Conservation (phyloP, 2,329 filamentous ascomycete species). For the Calonectria ilicicola region DNA sequence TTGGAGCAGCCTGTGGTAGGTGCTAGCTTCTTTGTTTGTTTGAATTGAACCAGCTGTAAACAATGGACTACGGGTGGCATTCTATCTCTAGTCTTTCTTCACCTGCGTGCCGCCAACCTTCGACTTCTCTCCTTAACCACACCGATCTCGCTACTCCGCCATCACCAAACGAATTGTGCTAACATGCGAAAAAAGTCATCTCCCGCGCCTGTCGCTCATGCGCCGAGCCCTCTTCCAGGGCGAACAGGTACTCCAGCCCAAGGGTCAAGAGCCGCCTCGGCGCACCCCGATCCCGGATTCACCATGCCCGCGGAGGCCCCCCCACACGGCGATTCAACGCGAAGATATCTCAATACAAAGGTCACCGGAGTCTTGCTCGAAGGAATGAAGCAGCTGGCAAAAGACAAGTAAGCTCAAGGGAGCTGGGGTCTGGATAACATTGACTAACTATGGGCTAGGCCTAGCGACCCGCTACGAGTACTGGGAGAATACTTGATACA, state of each 20-base stretch:
- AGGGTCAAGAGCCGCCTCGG: constrained; percentile 67
- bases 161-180: constrained; percentile 18
- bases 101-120: background rate
- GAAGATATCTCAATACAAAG: constrained; percentile 78
- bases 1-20: constrained; percentile 56
- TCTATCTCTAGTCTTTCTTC: background rate
- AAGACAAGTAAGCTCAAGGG: constrained; percentile 72
- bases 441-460: constrained; percentile 55
- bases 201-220: constrained; percentile 50
- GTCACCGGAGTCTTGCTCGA: constrained; percentile 77
- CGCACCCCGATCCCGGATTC: constrained; percentile 64
- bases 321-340: constrained; percentile 75
- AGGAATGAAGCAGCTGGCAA: constrained; percentile 79
- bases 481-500: constrained; percentile 79
- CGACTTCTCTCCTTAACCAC: background rate
- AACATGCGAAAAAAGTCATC: constrained; percentile 47
- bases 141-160: background rate
- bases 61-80: too few species aligned
- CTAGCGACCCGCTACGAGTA: constrained; percentile 75
- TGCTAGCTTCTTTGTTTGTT: constrained; percentile 9
- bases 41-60: background rate
- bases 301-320: constrained; percentile 71
- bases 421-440: background rate
- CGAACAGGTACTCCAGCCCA: constrained; percentile 63
- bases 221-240: constrained; percentile 56